Conservation (phyloP, 1,139 yeast genomes). For the Pneumocystis jirovecii region DNA sequence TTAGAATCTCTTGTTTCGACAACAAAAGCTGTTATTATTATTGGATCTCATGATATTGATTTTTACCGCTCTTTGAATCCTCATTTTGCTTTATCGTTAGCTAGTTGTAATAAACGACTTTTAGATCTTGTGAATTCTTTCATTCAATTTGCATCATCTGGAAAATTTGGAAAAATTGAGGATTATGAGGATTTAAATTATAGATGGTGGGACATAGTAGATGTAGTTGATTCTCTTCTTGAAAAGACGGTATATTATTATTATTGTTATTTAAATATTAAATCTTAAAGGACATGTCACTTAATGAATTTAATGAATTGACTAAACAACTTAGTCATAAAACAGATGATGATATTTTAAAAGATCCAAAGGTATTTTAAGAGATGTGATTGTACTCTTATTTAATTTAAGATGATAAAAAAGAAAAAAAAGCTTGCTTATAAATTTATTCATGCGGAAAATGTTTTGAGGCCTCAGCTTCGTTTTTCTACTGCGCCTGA, state of each 20-base stretch:
- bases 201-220: slow-evolving; percentile 51
- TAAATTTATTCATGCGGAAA: slow-evolving; percentile 22
- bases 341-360: not conserved
- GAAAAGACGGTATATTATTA: slow-evolving; percentile 33
- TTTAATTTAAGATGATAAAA: slow-evolving; percentile 4
- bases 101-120: slow-evolving; percentile 32
- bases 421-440: slow-evolving; percentile 12
- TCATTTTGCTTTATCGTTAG: slow-evolving; percentile 31
- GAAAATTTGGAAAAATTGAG: slow-evolving; percentile 23
- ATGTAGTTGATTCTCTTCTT: slow-evolving; percentile 51
- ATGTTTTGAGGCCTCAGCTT: slow-evolving; percentile 58
- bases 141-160: slow-evolving; percentile 31
- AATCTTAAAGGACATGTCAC: slow-evolving; percentile 35
- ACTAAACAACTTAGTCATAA: not conserved
- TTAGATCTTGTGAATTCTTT: slow-evolving; percentile 41
- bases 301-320: slow-evolving; percentile 31
- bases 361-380: not conserved
- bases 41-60: slow-evolving; percentile 67
- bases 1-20: slow-evolving; percentile 32
- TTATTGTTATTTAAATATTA: not conserved
- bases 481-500: slow-evolving; percentile 45
- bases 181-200: slow-evolving; percentile 34
- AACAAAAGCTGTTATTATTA: slow-evolving; percentile 54
- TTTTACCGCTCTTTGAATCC: slow-evolving; percentile 60
- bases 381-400: not conserved